Evolutionary conservation across 225 moss, liverwort and hornwort species (phyloP).

Genomic region (Sphagnum contortum): DNA sequence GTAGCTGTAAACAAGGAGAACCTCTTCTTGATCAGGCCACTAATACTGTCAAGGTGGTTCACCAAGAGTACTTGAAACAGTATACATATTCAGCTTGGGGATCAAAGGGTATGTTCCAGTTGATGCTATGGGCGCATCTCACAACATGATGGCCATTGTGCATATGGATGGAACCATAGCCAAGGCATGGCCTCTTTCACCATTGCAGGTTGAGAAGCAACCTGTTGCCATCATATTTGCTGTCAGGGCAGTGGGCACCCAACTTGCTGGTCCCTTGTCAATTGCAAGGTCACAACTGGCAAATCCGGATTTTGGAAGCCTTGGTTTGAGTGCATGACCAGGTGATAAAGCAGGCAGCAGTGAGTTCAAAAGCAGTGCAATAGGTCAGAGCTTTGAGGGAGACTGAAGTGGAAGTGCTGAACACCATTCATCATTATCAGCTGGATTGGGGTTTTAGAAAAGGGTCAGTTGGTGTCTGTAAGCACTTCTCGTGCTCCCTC

Average conservation of each 20-base stretch:
- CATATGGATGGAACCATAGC: constrained; percentile 61
- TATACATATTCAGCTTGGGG: constrained; percentile 59
- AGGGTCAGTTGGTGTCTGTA: constrained; percentile 21
- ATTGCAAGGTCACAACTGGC: constrained; percentile 54
- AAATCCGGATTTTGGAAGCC: constrained; percentile 66
- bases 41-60: constrained; percentile 67
- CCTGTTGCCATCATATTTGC: constrained; percentile 16
- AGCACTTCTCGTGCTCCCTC: too few species aligned
- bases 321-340: constrained; percentile 65
- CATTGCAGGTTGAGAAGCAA: constrained; percentile 26
- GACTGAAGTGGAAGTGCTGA: constrained; percentile 23
- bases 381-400: constrained; percentile 32
- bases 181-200: constrained; percentile 77
- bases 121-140: constrained; percentile 87
- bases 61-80: constrained; percentile 77
- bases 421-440: constrained; percentile 24
- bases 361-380: constrained; percentile 9
- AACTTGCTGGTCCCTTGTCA: constrained; percentile 70
- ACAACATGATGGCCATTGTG: constrained; percentile 75
- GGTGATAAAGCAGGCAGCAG: constrained; percentile 33
- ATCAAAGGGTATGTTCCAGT: constrained; percentile 89
- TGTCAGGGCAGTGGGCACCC: constrained; percentile 39
- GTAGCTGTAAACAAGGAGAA: constrained; percentile 74
- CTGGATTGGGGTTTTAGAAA: constrained; percentile 29
- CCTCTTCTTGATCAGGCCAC: constrained; percentile 55